phyloP scores from a whole-genome alignment of 148 eudicot genomes.

The Heliosperma pusillum region DNA sequence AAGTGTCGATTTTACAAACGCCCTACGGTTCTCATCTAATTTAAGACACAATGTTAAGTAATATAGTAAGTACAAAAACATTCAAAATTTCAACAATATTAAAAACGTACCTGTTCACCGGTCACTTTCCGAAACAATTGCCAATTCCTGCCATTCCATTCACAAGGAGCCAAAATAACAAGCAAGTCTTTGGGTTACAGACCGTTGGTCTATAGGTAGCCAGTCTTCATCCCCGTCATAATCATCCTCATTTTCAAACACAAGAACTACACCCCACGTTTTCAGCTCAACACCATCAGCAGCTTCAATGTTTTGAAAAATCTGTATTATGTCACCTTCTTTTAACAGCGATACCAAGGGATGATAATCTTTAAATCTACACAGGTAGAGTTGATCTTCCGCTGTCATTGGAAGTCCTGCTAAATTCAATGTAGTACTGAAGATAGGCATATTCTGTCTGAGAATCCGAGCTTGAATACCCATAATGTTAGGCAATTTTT shows the following conservation, averaged over 20 bases:
- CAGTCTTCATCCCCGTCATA: constrained; percentile 44
- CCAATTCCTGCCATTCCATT: background rate
- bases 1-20: too few species aligned
- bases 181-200: constrained; percentile 43
- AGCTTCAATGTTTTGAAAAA: constrained; percentile 8
- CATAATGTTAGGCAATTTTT: constrained; percentile 27
- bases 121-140: background rate
- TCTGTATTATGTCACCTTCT: constrained; percentile 47
- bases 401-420: constrained; percentile 37
- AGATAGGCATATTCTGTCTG: constrained; percentile 22
- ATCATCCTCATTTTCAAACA: constrained; percentile 62
- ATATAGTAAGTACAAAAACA: background rate
- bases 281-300: constrained; percentile 36
- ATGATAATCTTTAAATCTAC: constrained; percentile 38
- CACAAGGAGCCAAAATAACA: constrained; percentile 25
- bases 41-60: background rate
- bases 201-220: constrained; percentile 29
- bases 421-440: constrained; percentile 27
- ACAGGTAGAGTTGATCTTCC: constrained; percentile 50
- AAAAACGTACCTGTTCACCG: background rate
- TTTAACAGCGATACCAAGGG: constrained; percentile 36
- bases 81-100: background rate
- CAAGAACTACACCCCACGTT: constrained; percentile 40
- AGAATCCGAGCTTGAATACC: constrained; percentile 37
- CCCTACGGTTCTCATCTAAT: too few species aligned